Base-by-base conservation (phyloP, 352 stramenopile genomes). In the Poterioochromonas sp. region DNA sequence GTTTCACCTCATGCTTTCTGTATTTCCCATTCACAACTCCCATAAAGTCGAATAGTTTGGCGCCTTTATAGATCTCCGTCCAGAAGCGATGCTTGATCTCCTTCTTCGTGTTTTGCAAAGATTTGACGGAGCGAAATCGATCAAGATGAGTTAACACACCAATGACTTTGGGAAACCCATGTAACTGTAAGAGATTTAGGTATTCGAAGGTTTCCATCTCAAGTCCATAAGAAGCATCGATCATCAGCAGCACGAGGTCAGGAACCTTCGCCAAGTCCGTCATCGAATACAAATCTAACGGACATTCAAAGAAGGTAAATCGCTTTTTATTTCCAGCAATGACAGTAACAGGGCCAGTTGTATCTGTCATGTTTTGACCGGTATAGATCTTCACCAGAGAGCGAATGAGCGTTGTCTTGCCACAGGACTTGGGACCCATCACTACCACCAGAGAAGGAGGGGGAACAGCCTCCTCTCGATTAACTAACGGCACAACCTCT, bases 131-230 rank as follows among this genome's bases (percentile, higher is more conserved):
- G 79, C 95, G 92, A 83, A 99, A 99, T 64, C 87, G 80, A 87
- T 99, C 97, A 62, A 99, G 84, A 84, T 99, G 93, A 32, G 97
- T 99, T 70, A 99, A 90, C 58, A 99, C 94, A 64, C 96, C 96
- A 90, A 99, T 98, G 39, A 74, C 60, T 39, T 76, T 76, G 26
- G 54, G 49, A 35, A 73, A 76, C 3, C 49, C 62, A 40, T 82
- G 77, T 43, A 88, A 70, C 85, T 99, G 96, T 12, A 99, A 88
- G 78, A 99, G 96, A 84, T 99, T 99, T 11, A 99, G 88, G 82
- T 99, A 99, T 87, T 99, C 97, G 78, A 99, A 99, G 20, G 95
- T 99, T 85, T 99, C 95, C 96, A 99, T 99, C 83, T 99, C 96
- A 83, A 99, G 99, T 11, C 97, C 97, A 81, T 98, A 99, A 81